A percentile compares a stretch with the other conserved stretches of the same genome.
These are phyloP conservation scores for Effrenium voratum DNA, from an alignment of 73 alveolate genomes.

Conservation along the genomic window DNA sequence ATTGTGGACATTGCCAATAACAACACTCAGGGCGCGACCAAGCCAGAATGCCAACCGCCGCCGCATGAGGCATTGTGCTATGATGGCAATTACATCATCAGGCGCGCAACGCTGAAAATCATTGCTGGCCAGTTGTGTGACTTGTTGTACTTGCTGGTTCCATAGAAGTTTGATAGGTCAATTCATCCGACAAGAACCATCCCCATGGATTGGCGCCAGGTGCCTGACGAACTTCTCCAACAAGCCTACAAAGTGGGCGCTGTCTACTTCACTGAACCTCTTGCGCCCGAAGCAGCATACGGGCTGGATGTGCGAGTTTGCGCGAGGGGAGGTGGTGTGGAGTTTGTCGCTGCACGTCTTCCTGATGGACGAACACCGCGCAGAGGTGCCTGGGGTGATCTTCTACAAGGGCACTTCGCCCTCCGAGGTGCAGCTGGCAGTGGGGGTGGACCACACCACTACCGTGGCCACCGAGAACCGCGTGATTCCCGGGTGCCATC, in stretches of 20 bases:
- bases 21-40: constrained; percentile 65
- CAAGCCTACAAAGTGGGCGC: constrained; percentile 80
- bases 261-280: constrained; percentile 31
- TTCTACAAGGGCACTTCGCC: constrained; percentile 78
- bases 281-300: constrained; percentile 73
- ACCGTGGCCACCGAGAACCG: constrained; percentile 50
- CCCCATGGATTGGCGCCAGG: too few relatives aligned
- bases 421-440: constrained; percentile 76
- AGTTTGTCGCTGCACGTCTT: constrained; percentile 54
- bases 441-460: constrained; percentile 47
- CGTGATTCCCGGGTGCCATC: constrained; percentile 81
- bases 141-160: too few relatives aligned
- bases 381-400: constrained; percentile 45
- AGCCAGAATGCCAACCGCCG: constrained; percentile 69
- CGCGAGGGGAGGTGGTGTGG: constrained; percentile 81
- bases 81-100: constrained; percentile 72
- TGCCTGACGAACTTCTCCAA: constrained; percentile 82
- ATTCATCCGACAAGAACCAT: too few relatives aligned
- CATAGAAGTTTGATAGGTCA: too few relatives aligned
- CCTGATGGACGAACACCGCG: constrained; percentile 74
- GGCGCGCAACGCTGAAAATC: too few relatives aligned
- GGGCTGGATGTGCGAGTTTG: constrained; percentile 78
- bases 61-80: constrained; percentile 64
- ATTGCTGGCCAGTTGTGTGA: too few relatives aligned
- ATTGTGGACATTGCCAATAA: constrained; percentile 83